Base-by-base conservation (phyloP, 805 yeast species). In the Maudiozyma serrabonitensis region DNA sequence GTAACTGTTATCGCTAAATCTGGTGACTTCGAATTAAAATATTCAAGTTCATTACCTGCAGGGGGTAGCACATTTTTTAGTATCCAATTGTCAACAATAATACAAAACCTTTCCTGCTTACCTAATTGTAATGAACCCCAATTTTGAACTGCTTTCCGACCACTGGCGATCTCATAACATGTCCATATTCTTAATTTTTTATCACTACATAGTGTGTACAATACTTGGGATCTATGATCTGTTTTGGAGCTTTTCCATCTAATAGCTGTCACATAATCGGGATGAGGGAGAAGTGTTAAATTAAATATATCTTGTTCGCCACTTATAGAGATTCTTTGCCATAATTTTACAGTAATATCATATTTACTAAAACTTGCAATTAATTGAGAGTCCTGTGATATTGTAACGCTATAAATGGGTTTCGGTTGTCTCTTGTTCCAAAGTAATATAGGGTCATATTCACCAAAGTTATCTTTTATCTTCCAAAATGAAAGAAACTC, bases 281-380 rank as follows among this genome's bases (percentile, higher is more conserved):
- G 80, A 59, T 86, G 95, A n/a, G 78, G 74, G 21, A 88, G 66
- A 56, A 84, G 82, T 0, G 79, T 69, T 53, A 87, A 68, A 56
- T 84, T 93, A 61, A 87, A 88, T 26, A 74, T 73, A 6, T 82
- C 74, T 39, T 79, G 75, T 35, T 78, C 80, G 26, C 75, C 74
- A 34, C 84, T 88, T 58, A 81, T 86, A 7, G 84, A 76, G 7
- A 80, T 72, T 46, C 96, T 70, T 48, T 81, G 74, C 95, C 96
- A 90, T 2, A 87, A 71, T 60, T 87, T 87, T 28, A 87, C 80
- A 13, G 84, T 69, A 35, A 72, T 71, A 62, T 87, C 95, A 61
- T 75, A 78, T 40, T 69, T 70, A 0, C 85, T 81, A 38, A 77
- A 73, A 45, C 83, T 75, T 8, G 89, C 84, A 19, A 89, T 78